These are phyloP conservation scores for Rhypophila decipiens DNA, from an alignment of 495 filamentous ascomycete species.

Conservation along the genomic window DNA sequence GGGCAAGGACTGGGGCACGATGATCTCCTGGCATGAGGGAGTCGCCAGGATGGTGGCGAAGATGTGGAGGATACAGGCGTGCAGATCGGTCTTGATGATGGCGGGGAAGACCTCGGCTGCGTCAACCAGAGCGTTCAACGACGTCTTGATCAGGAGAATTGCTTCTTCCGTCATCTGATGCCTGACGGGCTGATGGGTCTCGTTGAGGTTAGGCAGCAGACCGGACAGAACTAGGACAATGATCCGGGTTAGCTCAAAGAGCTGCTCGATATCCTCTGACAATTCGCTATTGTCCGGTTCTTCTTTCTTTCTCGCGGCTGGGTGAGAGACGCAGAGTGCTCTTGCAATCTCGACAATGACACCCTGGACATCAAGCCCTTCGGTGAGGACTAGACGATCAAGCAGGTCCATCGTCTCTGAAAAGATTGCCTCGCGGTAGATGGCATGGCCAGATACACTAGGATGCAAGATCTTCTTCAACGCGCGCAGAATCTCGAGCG, in stretches of 20 bases:
- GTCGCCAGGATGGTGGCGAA: constrained; percentile 90
- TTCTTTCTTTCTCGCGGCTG: constrained; percentile 68
- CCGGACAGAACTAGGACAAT: constrained; percentile 89
- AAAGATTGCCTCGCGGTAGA: constrained; percentile 93
- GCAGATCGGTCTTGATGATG: constrained; percentile 92
- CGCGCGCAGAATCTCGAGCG: constrained; percentile 80
- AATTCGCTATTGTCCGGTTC: constrained; percentile 64
- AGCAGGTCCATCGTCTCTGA: constrained; percentile 95
- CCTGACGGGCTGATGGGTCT: constrained; percentile 63
- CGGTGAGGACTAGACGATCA: constrained; percentile 86
- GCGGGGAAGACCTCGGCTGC: constrained; percentile 91
- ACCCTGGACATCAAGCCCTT: constrained; percentile 79
- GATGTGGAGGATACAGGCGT: constrained; percentile 95
- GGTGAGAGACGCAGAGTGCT: constrained; percentile 83
- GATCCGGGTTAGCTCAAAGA: constrained; percentile 92
- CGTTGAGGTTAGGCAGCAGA: constrained; percentile 78
- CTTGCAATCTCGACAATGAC: constrained; percentile 90
- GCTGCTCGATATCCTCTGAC: constrained; percentile 93
- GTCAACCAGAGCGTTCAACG: constrained; percentile 83
- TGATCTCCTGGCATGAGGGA: constrained; percentile 73
- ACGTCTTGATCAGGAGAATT: constrained; percentile 66
- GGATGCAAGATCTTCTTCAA: constrained; percentile 92
- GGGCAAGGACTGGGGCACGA: constrained; percentile 85
- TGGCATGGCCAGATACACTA: constrained; percentile 90
- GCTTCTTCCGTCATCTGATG: constrained; percentile 76